Evolutionary conservation across 805 yeast genomes (phyloP), one percentile per base, ranked within the genome.

Genomic region (Teunomyces gatunensis): DNA sequence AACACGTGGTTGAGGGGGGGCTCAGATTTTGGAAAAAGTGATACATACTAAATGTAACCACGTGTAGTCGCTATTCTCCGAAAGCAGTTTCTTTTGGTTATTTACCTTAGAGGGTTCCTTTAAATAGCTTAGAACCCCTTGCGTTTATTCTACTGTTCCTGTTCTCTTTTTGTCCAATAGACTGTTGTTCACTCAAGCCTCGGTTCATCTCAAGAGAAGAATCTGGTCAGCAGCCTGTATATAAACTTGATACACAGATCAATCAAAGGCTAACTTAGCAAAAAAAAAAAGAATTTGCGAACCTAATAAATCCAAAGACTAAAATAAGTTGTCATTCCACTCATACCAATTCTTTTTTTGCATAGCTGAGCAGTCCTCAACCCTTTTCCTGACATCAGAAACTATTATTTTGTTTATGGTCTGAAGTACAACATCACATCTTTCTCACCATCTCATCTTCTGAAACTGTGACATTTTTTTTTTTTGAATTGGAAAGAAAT

Each of bases 1-100:
- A n/a, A 37, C 40, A 37, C 40, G 40, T 37, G 40, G 40, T 23
- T 21, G 25, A 15, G 29, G 20, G 25, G n/a, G 17, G 25, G 40
- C 15, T 11, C 11, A 12, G 12, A 10, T 32, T 23, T 37, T 37
- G n/a, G 40, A 27, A 21, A 37, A 20, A 11, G 15, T n/a, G 28
- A 20, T n/a, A 37, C 40, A 20, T n/a, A 37, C 40, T 25, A 23
- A 20, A 23, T 12, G 34, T 12, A 11, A 21, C 40, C 40, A 37
- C 40, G 40, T 37, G 40, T 37, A 37, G 29, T 23, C 3, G 40
- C 29, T 21, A 35, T 18, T 10, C 18, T 20, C 28, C 13, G 6
- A 27, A 13, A n/a, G 18, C 34, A 9, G 18, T 3, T 32, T 13
- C 34, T 15, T 32, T 18, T 5, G 11, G 27, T 25, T 25, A 7